These are phyloP conservation scores for Phyllosticta capitalensis DNA, from an alignment of 2,329 filamentous ascomycete species.

Conservation along the genomic window DNA sequence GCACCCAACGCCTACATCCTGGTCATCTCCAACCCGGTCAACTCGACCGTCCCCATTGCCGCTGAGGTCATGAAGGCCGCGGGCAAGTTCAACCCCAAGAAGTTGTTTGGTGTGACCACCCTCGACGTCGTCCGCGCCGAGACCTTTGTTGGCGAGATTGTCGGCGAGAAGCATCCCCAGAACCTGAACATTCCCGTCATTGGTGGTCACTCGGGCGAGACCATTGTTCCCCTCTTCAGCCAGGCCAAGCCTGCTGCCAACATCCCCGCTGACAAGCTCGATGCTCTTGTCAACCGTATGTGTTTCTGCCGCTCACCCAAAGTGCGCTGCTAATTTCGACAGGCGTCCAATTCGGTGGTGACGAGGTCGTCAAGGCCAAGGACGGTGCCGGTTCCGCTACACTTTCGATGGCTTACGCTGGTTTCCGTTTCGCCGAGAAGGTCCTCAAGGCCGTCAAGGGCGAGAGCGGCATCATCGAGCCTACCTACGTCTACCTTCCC, in stretches of 20 bases:
- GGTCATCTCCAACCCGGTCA: constrained; percentile 98
- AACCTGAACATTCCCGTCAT: constrained; percentile 84
- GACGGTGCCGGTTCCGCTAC: constrained; percentile 84
- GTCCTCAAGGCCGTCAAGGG: constrained; percentile 81
- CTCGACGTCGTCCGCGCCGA: constrained; percentile 97
- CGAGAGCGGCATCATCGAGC: constrained; percentile 87
- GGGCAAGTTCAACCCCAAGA: constrained; percentile 88
- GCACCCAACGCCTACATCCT: constrained; percentile 90
- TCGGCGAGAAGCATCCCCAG: constrained; percentile 70
- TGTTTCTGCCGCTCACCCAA: constrained; percentile 12
- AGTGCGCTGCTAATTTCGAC: constrained; percentile 7
- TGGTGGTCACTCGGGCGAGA: constrained; percentile 95
- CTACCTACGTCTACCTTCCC: constrained; percentile 89
- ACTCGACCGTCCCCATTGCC: constrained; percentile 96
- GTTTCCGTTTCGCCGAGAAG: constrained; percentile 92
- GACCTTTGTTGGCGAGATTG: constrained; percentile 85
- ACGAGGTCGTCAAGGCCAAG: constrained; percentile 94
- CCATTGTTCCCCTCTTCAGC: constrained; percentile 96
- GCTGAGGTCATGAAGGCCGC: constrained; percentile 93
- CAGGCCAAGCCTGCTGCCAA: constrained; percentile 69
- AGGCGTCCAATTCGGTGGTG: constrained; percentile 92
- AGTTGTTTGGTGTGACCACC: constrained; percentile 96
- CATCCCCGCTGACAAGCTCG: constrained; percentile 84
- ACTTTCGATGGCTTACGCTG: constrained; percentile 90
- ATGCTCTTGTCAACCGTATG: constrained; percentile 75